A percentile compares a stretch with the other conserved stretches of the same genome.
These are phyloP conservation scores for Tolypocladium tropicale DNA, from an alignment of 2,329 filamentous ascomycete species.

Conservation along the genomic window DNA sequence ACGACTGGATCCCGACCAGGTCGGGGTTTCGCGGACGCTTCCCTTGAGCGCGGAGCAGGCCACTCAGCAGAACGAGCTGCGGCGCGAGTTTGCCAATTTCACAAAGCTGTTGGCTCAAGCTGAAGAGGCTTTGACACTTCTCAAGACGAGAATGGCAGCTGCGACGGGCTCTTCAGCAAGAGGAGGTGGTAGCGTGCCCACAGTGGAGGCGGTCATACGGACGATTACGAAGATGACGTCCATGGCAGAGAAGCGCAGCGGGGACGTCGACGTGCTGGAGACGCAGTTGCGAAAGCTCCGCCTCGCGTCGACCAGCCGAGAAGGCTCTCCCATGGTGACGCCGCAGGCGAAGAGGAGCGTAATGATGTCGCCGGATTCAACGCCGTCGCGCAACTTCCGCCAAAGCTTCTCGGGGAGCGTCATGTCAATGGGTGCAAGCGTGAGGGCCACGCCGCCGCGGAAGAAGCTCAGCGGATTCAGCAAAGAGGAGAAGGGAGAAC, in stretches of 20 bases:
- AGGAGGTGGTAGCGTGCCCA: slow-evolving; percentile 51
- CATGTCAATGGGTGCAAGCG: slow-evolving; percentile 30
- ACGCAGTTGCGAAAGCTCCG: slow-evolving; percentile 69
- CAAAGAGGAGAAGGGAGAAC: slow-evolving; percentile 43
- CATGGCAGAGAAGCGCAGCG: slow-evolving; percentile 85
- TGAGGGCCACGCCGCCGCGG: slow-evolving; percentile 35
- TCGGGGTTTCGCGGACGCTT: slow-evolving; percentile 54
- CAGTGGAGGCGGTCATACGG: slow-evolving; percentile 81
- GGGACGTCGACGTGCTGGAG: slow-evolving; percentile 84
- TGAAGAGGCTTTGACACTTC: slow-evolving; percentile 69
- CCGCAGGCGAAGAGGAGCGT: slow-evolving; percentile 26
- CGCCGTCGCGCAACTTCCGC: slow-evolving; percentile 29
- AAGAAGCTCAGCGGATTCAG: slow-evolving; percentile 55
- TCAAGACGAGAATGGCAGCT: slow-evolving; percentile 66
- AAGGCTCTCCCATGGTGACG: slow-evolving; percentile 31
- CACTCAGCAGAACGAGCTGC: slow-evolving; percentile 73
- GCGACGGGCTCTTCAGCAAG: slow-evolving; percentile 39
- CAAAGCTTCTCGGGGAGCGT: slow-evolving; percentile 23
- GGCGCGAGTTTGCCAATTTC: slow-evolving; percentile 63
- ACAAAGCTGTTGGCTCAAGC: slow-evolving; percentile 65
- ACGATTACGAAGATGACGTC: slow-evolving; percentile 89
- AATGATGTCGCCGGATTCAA: slow-evolving; percentile 33
- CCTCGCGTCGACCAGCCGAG: slow-evolving; percentile 33
- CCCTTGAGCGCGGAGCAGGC: slow-evolving; percentile 79
- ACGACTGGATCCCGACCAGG: slow-evolving; percentile 56